These are phyloP conservation scores for Alternaria gansuensis DNA, from an alignment of 2,329 filamentous ascomycete species.

Conservation along the genomic window DNA sequence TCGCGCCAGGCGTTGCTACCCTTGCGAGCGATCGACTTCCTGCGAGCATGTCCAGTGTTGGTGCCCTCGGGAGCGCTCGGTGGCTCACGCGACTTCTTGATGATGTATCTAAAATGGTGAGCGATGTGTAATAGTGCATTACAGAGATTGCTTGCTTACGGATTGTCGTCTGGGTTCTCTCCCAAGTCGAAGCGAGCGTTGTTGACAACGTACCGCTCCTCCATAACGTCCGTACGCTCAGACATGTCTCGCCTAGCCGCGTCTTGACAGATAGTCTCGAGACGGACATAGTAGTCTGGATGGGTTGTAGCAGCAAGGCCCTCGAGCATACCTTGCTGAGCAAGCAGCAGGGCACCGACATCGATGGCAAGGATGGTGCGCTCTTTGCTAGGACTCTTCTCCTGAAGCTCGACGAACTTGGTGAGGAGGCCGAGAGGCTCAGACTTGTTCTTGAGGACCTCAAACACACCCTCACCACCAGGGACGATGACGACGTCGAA, in stretches of 20 bases:
- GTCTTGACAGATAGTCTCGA: conserved; percentile 83
- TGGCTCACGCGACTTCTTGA: conserved; percentile 64
- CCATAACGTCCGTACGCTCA: conserved; percentile 83
- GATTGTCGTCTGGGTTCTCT: conserved; percentile 79
- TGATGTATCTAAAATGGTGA: conserved; percentile 80
- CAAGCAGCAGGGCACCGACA: conserved; percentile 80
- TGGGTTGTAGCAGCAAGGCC: conserved; percentile 85
- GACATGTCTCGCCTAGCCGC: conserved; percentile 73
- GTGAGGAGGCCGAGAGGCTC: conserved; percentile 72
- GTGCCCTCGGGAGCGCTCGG: conserved; percentile 64
- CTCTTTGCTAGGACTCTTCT: conserved; percentile 79
- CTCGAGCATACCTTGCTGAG: conserved; percentile 77
- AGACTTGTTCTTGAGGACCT: conserved; percentile 71
- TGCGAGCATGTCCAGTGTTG: conserved; percentile 49
- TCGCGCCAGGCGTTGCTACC: conserved; percentile 84
- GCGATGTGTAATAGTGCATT: neutral
- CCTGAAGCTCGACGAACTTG: conserved; percentile 80
- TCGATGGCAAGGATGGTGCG: conserved; percentile 82
- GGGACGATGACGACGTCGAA: conserved; percentile 83
- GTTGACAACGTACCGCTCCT: conserved; percentile 89
- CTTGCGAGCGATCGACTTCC: conserved; percentile 68
- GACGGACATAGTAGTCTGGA: conserved; percentile 78
- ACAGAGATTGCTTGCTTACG: conserved; percentile 27
- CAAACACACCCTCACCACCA: conserved; percentile 70
- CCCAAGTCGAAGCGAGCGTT: conserved; percentile 85